Evolutionary conservation across 352 stramenopile genomes (phyloP).

Genomic region (Stramenopiles sp.): DNA sequence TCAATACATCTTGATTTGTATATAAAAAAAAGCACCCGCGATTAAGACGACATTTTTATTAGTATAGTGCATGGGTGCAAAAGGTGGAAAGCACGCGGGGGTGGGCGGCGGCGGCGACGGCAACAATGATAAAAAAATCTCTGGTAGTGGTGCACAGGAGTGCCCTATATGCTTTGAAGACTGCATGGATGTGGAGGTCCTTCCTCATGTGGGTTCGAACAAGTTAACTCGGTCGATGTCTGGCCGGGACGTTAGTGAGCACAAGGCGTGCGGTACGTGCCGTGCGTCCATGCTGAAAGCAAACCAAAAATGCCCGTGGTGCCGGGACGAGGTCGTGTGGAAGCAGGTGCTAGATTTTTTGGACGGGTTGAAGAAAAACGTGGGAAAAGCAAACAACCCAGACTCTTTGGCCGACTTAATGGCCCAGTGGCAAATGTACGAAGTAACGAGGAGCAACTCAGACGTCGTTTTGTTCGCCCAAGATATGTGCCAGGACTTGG

Average conservation of each 20-base stretch:
- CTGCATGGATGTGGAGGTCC: background rate
- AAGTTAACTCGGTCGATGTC: background rate
- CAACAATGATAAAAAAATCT: background rate
- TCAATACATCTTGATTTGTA: no score
- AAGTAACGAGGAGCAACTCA: background rate
- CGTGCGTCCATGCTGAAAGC: background rate
- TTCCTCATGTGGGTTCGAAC: background rate
- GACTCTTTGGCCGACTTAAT: background rate
- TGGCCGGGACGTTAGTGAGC: background rate
- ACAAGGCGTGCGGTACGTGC: background rate
- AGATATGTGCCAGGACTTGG: background rate
- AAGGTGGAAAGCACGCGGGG: no score
- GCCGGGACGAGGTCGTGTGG: background rate
- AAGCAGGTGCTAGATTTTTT: background rate
- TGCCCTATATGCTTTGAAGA: background rate
- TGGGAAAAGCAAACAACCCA: background rate
- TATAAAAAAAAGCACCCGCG: no score
- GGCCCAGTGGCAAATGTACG: background rate
- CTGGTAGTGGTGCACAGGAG: background rate
- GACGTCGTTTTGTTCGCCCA: background rate
- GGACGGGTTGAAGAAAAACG: background rate
- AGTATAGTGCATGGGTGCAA: no score
- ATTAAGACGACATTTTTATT: no score
- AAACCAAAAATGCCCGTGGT: slow-evolving; percentile 2
- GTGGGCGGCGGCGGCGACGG: background rate